phyloP scores from a whole-genome alignment of 148 eudicot genomes.

The Camellia granthamiana region DNA sequence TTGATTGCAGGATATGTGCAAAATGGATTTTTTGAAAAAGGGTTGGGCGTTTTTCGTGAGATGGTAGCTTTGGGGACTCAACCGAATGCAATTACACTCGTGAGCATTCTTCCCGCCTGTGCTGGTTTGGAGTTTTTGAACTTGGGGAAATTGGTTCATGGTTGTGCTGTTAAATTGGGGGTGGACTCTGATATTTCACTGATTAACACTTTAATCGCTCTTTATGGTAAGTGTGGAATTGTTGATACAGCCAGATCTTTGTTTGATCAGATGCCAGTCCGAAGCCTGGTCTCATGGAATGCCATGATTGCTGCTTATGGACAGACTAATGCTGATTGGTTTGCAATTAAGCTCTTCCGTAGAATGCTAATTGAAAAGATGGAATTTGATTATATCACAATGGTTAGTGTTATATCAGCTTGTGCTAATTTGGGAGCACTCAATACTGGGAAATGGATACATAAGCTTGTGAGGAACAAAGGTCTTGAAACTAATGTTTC shows the following conservation, averaged over 20 bases:
- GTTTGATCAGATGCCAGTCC: conserved; percentile 21
- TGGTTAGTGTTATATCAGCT: conserved; percentile 26
- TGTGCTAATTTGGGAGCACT: conserved; percentile 24
- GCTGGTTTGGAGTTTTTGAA: conserved; percentile 17
- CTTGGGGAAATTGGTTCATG: conserved; percentile 22
- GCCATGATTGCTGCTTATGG: conserved; percentile 31
- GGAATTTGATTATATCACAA: conserved; percentile 23
- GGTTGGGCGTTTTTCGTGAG: conserved; percentile 10
- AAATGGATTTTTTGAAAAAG: conserved; percentile 6
- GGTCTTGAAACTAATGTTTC: conserved; percentile 29
- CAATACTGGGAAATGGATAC: conserved; percentile 25
- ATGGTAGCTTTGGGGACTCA: conserved; percentile 19
- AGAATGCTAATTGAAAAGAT: conserved; percentile 15
- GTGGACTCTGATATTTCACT: conserved; percentile 8
- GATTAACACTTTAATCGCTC: conserved; percentile 12
- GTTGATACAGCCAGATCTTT: conserved; percentile 14
- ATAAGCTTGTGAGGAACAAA: conserved; percentile 19
- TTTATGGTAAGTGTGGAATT: conserved; percentile 24
- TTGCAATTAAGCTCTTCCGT: conserved; percentile 19
- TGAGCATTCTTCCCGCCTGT: conserved; percentile 22
- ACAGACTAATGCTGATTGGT: conserved; percentile 15
- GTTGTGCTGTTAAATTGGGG: conserved; percentile 14
- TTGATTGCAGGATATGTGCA: conserved; percentile 28
- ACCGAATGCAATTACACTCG: conserved; percentile 23
- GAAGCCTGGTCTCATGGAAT: conserved; percentile 35